A percentile compares a stretch with the other conserved stretches of the same genome.
Conservation (phyloP, 148 eudicot species). For the Arbutus unedo region DNA sequence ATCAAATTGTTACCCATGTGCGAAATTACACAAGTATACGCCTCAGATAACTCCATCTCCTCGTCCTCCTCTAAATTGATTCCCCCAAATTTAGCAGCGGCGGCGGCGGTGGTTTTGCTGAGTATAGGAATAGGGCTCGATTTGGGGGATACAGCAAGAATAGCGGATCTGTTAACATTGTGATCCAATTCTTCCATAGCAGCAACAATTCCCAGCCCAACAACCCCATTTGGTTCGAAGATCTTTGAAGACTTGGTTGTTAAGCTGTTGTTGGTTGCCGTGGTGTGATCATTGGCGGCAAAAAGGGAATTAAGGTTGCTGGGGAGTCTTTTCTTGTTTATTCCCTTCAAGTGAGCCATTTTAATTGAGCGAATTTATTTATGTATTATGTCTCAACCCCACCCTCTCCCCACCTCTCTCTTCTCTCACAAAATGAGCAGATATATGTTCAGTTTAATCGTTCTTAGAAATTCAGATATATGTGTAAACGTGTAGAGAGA, state of each 20-base stretch:
- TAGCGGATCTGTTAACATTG: background rate
- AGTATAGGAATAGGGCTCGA: conserved; percentile 34
- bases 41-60: conserved; percentile 48
- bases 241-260: conserved; percentile 24
- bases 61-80: conserved; percentile 17
- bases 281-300: conserved; percentile 17
- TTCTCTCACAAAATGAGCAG: background rate
- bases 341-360: conserved; percentile 29
- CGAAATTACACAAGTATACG: conserved; percentile 52
- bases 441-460: background rate
- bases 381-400: background rate
- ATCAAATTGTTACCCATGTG: conserved; percentile 44
- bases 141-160: conserved; percentile 32
- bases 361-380: background rate
- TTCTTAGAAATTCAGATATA: background rate
- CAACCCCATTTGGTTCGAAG: conserved; percentile 29
- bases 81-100: background rate
- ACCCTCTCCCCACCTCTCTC: background rate
- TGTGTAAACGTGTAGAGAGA: background rate
- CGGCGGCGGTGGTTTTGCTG: background rate
- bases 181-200: conserved; percentile 26
- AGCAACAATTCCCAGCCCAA: conserved; percentile 39
- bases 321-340: conserved; percentile 26
- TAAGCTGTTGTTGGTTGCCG: background rate
- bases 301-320: conserved; percentile 30